Conservation (phyloP, 1,139 yeast species). For the Neolecta irregularis region DNA sequence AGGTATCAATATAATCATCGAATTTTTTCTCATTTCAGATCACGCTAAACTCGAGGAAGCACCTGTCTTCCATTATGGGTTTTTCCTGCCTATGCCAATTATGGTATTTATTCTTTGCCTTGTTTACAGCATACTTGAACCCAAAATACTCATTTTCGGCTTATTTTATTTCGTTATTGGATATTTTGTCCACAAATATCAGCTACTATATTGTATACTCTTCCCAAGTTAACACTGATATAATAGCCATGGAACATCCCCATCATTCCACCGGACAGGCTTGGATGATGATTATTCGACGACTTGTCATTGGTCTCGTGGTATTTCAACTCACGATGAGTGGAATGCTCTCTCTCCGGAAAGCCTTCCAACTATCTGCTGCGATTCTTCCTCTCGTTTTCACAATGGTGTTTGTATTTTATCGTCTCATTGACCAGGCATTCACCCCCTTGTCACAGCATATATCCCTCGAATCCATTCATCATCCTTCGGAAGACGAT, state of each 20-base stretch:
- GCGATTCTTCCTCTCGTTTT: too few relatives aligned
- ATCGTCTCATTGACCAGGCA: too few relatives aligned
- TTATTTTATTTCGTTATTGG: slow-evolving; percentile 59
- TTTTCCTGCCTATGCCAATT: slow-evolving; percentile 68
- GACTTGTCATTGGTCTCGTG: slow-evolving; percentile 54
- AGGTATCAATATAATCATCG: slow-evolving; percentile 47
- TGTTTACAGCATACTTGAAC: slow-evolving; percentile 57
- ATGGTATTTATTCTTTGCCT: slow-evolving; percentile 58
- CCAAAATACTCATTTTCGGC: slow-evolving; percentile 55
- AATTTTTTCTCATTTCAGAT: too few relatives aligned
- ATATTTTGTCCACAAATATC: slow-evolving; percentile 66
- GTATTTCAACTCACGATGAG: slow-evolving; percentile 83
- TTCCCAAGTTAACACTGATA: background rate
- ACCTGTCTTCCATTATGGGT: slow-evolving; percentile 65
- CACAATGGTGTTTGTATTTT: too few relatives aligned
- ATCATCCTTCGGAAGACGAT: too few relatives aligned
- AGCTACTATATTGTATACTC: slow-evolving; percentile 37
- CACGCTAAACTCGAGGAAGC: slow-evolving; percentile 63
- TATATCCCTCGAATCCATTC: too few relatives aligned
- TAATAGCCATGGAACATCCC: slow-evolving; percentile 54
- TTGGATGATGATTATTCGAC: slow-evolving; percentile 66
- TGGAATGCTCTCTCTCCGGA: too few relatives aligned
- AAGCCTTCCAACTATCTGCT: too few relatives aligned
- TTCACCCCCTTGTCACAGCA: too few relatives aligned
- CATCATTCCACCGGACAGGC: slow-evolving; percentile 83